A percentile compares a stretch with the other conserved stretches of the same genome.
Conservation (phyloP, 2,329 filamentous ascomycete genomes). For the Diaporthe ampelina region DNA sequence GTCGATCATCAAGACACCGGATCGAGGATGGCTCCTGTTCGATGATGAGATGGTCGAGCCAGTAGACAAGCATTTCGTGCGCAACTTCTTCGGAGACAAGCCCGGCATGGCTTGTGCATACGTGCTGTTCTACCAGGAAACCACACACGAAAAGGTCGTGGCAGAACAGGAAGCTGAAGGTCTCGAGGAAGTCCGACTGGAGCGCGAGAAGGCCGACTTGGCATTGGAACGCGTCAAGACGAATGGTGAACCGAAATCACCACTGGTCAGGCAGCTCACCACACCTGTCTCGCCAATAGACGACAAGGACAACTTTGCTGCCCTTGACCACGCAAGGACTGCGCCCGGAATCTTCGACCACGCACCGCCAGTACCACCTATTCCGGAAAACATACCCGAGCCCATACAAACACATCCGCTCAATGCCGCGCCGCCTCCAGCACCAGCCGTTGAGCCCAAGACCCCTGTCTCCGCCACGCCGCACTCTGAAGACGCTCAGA, state of each 20-base stretch:
- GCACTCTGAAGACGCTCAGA: slow-evolving; percentile 65
- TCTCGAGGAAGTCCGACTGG: slow-evolving; percentile 70
- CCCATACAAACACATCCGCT: slow-evolving; percentile 46
- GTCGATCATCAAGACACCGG: slow-evolving; percentile 96
- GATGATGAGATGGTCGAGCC: slow-evolving; percentile 99
- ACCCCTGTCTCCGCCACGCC: slow-evolving; percentile 48
- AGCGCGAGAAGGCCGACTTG: slow-evolving; percentile 69
- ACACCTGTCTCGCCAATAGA: slow-evolving; percentile 59
- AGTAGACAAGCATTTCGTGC: slow-evolving; percentile 95
- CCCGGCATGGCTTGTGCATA: slow-evolving; percentile 94
- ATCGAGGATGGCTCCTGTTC: slow-evolving; percentile 95
- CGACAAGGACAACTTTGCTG: slow-evolving; percentile 67
- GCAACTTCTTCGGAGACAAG: slow-evolving; percentile 97
- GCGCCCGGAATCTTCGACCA: slow-evolving; percentile 61
- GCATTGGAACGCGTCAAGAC: slow-evolving; percentile 52
- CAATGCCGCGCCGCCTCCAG: slow-evolving; percentile 49
- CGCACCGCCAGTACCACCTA: slow-evolving; percentile 43
- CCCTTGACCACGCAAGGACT: slow-evolving; percentile 76
- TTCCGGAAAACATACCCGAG: slow-evolving; percentile 44
- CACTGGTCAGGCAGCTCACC: slow-evolving; percentile 65
- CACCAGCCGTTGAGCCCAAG: slow-evolving; percentile 45
- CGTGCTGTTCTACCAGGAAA: slow-evolving; percentile 98
- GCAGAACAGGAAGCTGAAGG: slow-evolving; percentile 89
- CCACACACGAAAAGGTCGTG: slow-evolving; percentile 74
- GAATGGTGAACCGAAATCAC: slow-evolving; percentile 55